Evolutionary conservation across 208 protist species (phyloP).

Genomic region (Trypanosoma vivax): DNA sequence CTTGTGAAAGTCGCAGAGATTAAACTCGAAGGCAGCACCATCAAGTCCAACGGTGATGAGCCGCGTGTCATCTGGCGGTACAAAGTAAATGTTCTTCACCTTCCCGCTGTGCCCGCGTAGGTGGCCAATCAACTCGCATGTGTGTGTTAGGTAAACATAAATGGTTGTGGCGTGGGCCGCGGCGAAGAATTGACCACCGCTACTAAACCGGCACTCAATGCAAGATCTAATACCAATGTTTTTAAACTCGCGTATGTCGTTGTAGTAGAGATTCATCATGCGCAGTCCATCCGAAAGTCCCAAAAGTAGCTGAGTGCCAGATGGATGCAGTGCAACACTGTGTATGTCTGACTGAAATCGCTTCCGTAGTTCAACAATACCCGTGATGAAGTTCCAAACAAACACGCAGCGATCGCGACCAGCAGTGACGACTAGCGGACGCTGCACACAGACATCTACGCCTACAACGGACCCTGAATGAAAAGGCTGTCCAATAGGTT

Average conservation of each 20-base stretch:
- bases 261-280: slow-evolving; percentile 95
- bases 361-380: slow-evolving; percentile 89
- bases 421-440: slow-evolving; percentile 93
- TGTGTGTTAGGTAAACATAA: slow-evolving; percentile 94
- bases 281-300: slow-evolving; percentile 93
- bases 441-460: slow-evolving; percentile 92
- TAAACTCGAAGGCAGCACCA: slow-evolving; percentile 95
- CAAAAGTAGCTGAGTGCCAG: slow-evolving; percentile 91
- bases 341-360: slow-evolving; percentile 89
- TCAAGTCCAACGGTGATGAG: slow-evolving; percentile 91
- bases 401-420: slow-evolving; percentile 86
- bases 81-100: slow-evolving; percentile 82
- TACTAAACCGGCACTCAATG: slow-evolving; percentile 90
- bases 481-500: slow-evolving; percentile 88
- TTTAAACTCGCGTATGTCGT: slow-evolving; percentile 92
- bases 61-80: slow-evolving; percentile 88
- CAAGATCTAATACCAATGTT: slow-evolving; percentile 92
- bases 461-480: slow-evolving; percentile 85
- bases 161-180: slow-evolving; percentile 94
- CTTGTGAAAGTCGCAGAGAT: slow-evolving; percentile 89
- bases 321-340: slow-evolving; percentile 94
- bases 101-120: slow-evolving; percentile 95
- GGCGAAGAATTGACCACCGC: slow-evolving; percentile 95
- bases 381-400: slow-evolving; percentile 95
- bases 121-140: slow-evolving; percentile 92